A percentile compares a stretch with the other conserved stretches of the same genome.
phyloP scores from a whole-genome alignment of 495 filamentous ascomycete species.

The Penicillium pulvis region DNA sequence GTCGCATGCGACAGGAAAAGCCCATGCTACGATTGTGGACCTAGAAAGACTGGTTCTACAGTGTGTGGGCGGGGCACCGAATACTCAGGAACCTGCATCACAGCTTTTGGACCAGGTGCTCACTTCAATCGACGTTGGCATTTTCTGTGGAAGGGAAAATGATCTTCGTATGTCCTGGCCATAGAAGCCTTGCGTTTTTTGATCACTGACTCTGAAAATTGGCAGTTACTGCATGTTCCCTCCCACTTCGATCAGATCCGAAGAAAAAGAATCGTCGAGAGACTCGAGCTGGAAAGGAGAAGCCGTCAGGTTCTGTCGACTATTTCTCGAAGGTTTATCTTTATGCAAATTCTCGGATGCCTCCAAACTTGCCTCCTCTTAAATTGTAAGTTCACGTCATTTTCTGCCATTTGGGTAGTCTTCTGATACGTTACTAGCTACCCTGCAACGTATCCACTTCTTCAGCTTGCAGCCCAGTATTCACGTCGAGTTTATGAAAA shows the following conservation, averaged over 20 bases:
- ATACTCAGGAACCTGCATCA: constrained; percentile 44
- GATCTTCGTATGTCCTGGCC: constrained; percentile 53
- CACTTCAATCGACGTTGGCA: constrained; percentile 69
- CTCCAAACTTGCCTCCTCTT: constrained; percentile 62
- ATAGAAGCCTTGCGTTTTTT: neutral
- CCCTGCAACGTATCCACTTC: constrained; percentile 67
- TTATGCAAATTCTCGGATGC: constrained; percentile 78
- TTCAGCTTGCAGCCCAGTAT: constrained; percentile 74
- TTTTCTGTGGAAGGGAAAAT: constrained; percentile 60
- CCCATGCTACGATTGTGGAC: constrained; percentile 24
- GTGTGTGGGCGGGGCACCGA: constrained; percentile 20
- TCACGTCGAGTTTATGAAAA: constrained; percentile 70
- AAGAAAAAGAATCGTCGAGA: constrained; percentile 15
- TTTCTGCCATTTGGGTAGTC: neutral
- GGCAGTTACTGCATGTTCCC: constrained; percentile 30
- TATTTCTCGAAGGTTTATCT: constrained; percentile 77
- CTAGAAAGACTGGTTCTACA: constrained; percentile 19
- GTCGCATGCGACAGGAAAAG: constrained; percentile 18
- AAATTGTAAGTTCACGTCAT: constrained; percentile 55
- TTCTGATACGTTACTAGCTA: constrained; percentile 48
- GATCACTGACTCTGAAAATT: constrained; percentile 3
- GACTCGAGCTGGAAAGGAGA: constrained; percentile 11
- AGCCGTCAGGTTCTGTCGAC: constrained; percentile 30
- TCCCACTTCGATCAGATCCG: constrained; percentile 16
- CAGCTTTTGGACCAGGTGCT: constrained; percentile 61